phyloP scores from a whole-genome alignment of 306 rosid species.

The Carpinus viminea region DNA sequence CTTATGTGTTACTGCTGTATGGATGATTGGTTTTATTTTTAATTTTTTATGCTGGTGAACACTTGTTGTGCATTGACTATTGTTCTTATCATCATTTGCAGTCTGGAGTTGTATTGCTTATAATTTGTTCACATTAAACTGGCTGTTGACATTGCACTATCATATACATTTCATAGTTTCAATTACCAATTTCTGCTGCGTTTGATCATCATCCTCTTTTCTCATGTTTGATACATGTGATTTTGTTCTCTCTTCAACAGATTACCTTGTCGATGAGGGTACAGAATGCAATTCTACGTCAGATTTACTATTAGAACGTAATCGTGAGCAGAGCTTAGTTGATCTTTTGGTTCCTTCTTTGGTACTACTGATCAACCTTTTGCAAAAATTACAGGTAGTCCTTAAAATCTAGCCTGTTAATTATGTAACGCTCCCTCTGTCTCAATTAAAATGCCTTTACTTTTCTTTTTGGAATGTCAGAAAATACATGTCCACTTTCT shows the following conservation, averaged over 20 bases:
- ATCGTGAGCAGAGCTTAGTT: slow-evolving; percentile 80
- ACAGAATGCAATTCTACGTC: slow-evolving; percentile 92
- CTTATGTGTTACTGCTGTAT: background rate
- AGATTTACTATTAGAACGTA: slow-evolving; percentile 85
- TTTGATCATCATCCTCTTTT: slow-evolving; percentile 1
- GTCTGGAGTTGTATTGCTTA: background rate
- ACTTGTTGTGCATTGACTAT: background rate
- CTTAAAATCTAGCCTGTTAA: slow-evolving; percentile 17
- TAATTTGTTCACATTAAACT: background rate
- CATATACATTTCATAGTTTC: slow-evolving; percentile 2
- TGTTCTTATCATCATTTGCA: background rate
- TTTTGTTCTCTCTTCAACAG: slow-evolving; percentile 50
- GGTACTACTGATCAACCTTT: slow-evolving; percentile 67
- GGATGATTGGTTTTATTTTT: background rate
- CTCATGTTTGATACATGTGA: slow-evolving; percentile 19
- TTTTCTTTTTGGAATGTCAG: no score
- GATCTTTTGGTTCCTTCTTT: slow-evolving; percentile 92
- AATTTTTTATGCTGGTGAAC: no score
- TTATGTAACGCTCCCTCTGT: background rate
- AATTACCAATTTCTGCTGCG: slow-evolving; percentile 8
- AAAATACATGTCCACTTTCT: no score
- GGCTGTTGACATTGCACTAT: slow-evolving; percentile 1
- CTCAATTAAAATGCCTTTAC: no score
- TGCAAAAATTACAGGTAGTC: slow-evolving; percentile 83
- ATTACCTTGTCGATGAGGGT: slow-evolving; percentile 98